Percentiles rank a stretch among this genome's conserved stretches.
Conservation (phyloP, 2,329 filamentous ascomycete species). For the Colletotrichum cordylinicola region DNA sequence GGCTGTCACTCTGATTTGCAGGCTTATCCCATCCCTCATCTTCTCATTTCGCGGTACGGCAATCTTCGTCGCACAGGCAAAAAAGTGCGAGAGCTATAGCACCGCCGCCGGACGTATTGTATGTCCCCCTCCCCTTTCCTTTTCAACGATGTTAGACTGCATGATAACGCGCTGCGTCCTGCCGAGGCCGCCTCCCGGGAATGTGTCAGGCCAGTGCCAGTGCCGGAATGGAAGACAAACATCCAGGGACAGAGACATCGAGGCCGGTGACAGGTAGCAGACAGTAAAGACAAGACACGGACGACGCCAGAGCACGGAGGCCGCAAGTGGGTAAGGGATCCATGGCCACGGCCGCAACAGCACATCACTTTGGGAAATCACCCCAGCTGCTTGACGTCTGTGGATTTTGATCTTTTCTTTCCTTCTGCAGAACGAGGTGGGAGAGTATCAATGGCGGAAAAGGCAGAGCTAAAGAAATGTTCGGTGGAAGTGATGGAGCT, state of each 20-base stretch:
- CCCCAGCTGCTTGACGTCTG: background rate
- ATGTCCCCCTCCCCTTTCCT: background rate
- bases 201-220: background rate
- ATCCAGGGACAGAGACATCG: background rate
- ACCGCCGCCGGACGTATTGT: background rate
- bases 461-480: background rate
- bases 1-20: conserved; percentile 1
- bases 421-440: background rate
- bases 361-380: background rate
- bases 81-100: background rate
- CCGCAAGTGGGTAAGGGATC: conserved; percentile 1
- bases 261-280: background rate
- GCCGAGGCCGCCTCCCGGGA: background rate
- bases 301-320: background rate
- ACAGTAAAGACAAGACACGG: background rate
- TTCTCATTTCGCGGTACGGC: background rate
- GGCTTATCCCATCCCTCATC: background rate
- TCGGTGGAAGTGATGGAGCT: background rate
- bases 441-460: background rate
- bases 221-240: background rate
- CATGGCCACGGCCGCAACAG: conserved; percentile 2
- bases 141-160: conserved; percentile 2
- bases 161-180: background rate
- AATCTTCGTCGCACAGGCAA: background rate
- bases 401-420: background rate